These are phyloP conservation scores for Globisporangium radiosum DNA, from an alignment of 352 stramenopile genomes.

Conservation along the genomic window DNA sequence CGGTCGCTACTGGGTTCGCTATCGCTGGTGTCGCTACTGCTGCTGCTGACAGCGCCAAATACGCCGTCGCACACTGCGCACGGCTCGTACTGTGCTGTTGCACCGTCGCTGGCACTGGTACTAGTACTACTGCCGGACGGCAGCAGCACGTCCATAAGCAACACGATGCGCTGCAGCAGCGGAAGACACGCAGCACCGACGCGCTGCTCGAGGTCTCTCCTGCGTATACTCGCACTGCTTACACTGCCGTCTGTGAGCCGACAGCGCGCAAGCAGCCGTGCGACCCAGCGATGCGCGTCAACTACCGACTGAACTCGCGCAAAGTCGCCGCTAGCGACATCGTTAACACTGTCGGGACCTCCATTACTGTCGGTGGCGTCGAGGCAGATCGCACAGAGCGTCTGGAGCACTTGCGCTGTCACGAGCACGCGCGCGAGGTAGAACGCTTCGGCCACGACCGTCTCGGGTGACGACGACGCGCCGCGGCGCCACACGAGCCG, in stretches of 20 bases:
- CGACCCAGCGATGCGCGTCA: constrained; percentile 49
- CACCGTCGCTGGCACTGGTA: background rate
- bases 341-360: background rate
- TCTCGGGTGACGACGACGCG: constrained; percentile 16
- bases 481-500: constrained; percentile 39
- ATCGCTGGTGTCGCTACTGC: background rate
- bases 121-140: constrained; percentile 5
- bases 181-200: constrained; percentile 43
- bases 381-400: constrained; percentile 33
- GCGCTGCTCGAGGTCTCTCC: constrained; percentile 27
- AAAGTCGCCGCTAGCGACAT: constrained; percentile 2
- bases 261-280: constrained; percentile 38
- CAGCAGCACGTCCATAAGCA: constrained; percentile 51
- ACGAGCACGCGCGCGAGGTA: constrained; percentile 51
- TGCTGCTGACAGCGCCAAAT: constrained; percentile 14
- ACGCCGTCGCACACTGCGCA: constrained; percentile 70
- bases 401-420: constrained; percentile 52
- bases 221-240: background rate
- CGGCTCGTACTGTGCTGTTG: constrained; percentile 6
- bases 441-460: constrained; percentile 46
- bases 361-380: constrained; percentile 1
- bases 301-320: constrained; percentile 43
- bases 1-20: background rate
- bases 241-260: constrained; percentile 15
- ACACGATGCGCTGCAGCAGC: constrained; percentile 48